Percentiles rank a stretch among this genome's conserved stretches.
Evolutionary conservation across 139 green algal genomes (phyloP).

Genomic region (Chlorella ohadii): DNA sequence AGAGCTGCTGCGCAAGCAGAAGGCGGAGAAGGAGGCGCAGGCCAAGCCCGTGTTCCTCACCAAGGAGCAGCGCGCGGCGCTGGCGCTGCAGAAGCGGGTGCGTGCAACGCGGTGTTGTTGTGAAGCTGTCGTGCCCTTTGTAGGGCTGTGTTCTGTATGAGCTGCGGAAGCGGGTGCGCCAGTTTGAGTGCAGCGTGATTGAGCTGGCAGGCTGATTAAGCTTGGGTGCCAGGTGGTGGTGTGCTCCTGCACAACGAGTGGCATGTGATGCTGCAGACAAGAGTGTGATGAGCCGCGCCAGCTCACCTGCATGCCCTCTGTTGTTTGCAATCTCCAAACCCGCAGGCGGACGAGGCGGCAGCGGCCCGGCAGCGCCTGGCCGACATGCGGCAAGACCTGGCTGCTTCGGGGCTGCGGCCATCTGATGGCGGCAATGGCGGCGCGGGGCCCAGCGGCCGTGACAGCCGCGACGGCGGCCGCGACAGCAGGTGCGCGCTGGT

Average conservation of each 20-base stretch:
- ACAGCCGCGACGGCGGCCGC: not conserved
- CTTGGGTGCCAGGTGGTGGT: too few species aligned
- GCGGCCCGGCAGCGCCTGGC: conserved; percentile 30
- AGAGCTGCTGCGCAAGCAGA: conserved; percentile 87
- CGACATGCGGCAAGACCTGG: conserved; percentile 26
- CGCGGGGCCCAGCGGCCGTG: not conserved
- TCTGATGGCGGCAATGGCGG: not conserved
- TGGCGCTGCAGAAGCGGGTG: conserved; percentile 74
- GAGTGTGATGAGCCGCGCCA: too few species aligned
- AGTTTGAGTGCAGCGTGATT: too few species aligned
- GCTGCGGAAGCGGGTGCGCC: too few species aligned
- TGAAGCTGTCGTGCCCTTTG: too few species aligned
- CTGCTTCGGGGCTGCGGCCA: conserved; percentile 2
- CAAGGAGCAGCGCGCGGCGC: conserved; percentile 86
- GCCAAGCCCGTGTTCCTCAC: conserved; percentile 92
- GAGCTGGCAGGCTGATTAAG: too few species aligned
- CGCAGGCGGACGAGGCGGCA: conserved; percentile 51
- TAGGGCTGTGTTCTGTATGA: too few species aligned
- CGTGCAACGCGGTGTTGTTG: too few species aligned
- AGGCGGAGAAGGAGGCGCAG: conserved; percentile 76
- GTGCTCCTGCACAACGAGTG: too few species aligned
- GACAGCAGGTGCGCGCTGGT: not conserved
- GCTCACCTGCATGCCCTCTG: too few species aligned
- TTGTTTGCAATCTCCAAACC: too few species aligned
- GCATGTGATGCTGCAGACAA: too few species aligned